Evolutionary conservation across 1,284 basidiomycete species (phyloP), one percentile per base, ranked within the genome.

Genomic region (Inonotus hispidus): DNA sequence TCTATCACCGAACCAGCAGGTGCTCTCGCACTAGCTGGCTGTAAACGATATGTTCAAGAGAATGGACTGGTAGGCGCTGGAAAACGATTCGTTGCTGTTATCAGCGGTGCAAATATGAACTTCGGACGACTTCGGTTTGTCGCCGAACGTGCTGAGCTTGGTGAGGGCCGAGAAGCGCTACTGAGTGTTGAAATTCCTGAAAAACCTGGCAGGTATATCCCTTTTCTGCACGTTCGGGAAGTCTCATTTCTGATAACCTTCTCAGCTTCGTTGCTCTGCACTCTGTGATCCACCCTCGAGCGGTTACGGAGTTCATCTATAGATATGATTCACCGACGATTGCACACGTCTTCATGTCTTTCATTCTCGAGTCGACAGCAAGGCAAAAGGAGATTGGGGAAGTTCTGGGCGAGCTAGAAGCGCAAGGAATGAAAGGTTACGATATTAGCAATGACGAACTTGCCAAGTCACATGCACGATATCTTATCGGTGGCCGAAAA

Each of bases 61-160:
- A 93, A 98, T 72, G 82, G 88, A 62, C 83, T 98, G 32, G 70
- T 93, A 56, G 91, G 90, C 52, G 84, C 90, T 1, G 83, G 90
- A 60, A 95, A 93, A 75, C 87, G 84, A 63, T 98, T 95, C 66
- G 93, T 98, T 38, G 95, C 86, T 1, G 87, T 98, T 58, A 80
- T 99, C 64, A 95, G 91, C 66, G 97, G 97, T 32, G 97, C 97
- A 14, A 99, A 99, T 75, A 98, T 99, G 93, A 98, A 99, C 77
- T 99, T 99, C 74, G 92, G 93, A 66, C 84, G 97, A 27, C 75
- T 99, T 52, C 84, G 97, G 6, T 99, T 99, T 71, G 96, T 99
- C 25, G 91, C 97, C 14, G 97, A 99, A 71, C 93, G 97, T 61
- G 97, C 97, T 16, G 95, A 98, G 72, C 80, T 99, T 37, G 97